Evolutionary conservation across 805 yeast species (phyloP), one percentile per base, ranked within the genome.

Genomic region (Candida silvatica): DNA sequence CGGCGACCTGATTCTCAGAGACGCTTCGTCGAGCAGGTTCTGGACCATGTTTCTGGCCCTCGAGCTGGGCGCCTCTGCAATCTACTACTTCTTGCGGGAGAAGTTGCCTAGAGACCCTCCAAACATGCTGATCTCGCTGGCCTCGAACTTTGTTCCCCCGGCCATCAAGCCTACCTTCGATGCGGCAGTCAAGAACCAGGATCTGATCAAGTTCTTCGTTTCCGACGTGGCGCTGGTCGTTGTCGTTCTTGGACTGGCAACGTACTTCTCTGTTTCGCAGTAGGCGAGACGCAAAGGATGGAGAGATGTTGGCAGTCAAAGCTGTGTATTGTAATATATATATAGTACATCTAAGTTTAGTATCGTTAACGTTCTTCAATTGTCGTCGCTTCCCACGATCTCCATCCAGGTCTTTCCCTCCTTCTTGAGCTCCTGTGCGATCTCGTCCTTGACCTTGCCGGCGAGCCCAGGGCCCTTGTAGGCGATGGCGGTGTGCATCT

Each of bases 391-490:
- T 19, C 90, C 90, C 27, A 84, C 65, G 34, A 86, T 77, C 54
- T 85, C 74, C 56, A 67, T 64, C 97, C 97, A 90, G 3, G 86
- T 78, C 58, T 77, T 78, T 6, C 86, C 90, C 51, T 80, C 88
- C 46, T 69, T 75, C 35, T 62, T 61, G 50, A 90, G 66, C 54
- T 80, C 79, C 6, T 54, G 54, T 14, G 71, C 64, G 32, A 80
- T 61, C 47, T 76, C 84, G 40, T 69, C 69, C 41, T 77, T 74
- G 41, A 81, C 64, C 47, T 69, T 66, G 35, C 71, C 62, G 7
- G 80, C 82, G 35, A 84, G 63, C 3, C 94, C 95, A 1, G 97
- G 96, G 1, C 97, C 97, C 52, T 76, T 77, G 65, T 85, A 90
- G 1, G 94, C 96, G 56, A 84, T 84, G 2, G 94, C 77, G 3